Evolutionary conservation across 208 protist genomes (phyloP).

Genomic region (Porcisia hertigi): DNA sequence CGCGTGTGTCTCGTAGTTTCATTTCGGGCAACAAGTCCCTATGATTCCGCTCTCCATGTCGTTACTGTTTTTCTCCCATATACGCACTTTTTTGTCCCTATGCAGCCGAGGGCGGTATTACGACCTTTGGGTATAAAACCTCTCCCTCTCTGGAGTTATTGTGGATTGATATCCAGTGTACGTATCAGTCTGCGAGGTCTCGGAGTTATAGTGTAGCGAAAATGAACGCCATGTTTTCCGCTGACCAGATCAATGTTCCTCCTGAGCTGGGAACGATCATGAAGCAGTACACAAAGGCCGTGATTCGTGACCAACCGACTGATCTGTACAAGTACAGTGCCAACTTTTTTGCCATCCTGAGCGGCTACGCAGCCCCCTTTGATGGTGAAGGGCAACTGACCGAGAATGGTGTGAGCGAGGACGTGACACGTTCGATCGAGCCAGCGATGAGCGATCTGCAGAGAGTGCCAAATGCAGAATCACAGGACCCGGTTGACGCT

Average conservation of each 20-base stretch:
- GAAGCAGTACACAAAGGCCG: slow-evolving; percentile 93
- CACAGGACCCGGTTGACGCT: slow-evolving; percentile 42
- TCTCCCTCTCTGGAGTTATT: not conserved
- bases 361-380: slow-evolving; percentile 70
- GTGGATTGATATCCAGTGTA: not conserved
- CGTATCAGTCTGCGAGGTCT: not conserved
- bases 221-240: slow-evolving; percentile 91
- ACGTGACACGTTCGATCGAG: not conserved
- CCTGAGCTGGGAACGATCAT: slow-evolving; percentile 90
- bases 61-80: not conserved
- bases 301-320: slow-evolving; percentile 78
- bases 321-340: slow-evolving; percentile 92
- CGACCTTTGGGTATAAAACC: too few species aligned
- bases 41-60: too few species aligned
- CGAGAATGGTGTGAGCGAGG: slow-evolving; percentile 22
- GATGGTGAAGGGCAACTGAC: slow-evolving; percentile 74
- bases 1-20: too few species aligned
- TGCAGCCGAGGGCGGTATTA: too few species aligned
- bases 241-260: slow-evolving; percentile 89
- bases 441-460: not conserved
- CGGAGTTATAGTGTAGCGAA: not conserved
- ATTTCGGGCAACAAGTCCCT: too few species aligned
- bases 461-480: slow-evolving; percentile 21
- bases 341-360: slow-evolving; percentile 92
- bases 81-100: not conserved